Evolutionary conservation across 352 stramenopile species (phyloP).

Genomic region (Albugo candida): DNA sequence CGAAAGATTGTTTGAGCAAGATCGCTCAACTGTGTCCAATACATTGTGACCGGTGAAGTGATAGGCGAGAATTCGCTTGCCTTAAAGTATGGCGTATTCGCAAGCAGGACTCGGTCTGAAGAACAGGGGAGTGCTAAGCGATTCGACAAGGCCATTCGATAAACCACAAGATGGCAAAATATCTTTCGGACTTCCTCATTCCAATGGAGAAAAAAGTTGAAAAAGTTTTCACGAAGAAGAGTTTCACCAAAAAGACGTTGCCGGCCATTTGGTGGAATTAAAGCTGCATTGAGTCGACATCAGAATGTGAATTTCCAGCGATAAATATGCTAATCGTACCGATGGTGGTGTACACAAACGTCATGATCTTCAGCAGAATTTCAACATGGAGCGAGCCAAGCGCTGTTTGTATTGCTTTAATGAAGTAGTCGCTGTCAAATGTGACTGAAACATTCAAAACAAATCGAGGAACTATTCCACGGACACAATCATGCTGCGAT

Average conservation of each 20-base stretch:
- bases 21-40: conserved; percentile 54
- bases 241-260: conserved; percentile 50
- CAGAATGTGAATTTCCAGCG: neutral
- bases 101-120: conserved; percentile 55
- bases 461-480: too few species aligned
- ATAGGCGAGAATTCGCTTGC: neutral
- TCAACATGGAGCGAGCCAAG: conserved; percentile 60
- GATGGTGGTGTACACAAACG: conserved; percentile 68
- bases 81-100: conserved; percentile 52
- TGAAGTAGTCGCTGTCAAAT: conserved; percentile 59
- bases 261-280: conserved; percentile 37
- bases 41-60: conserved; percentile 17
- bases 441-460: conserved; percentile 9
- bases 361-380: conserved; percentile 71
- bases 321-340: conserved; percentile 17
- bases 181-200: conserved; percentile 82
- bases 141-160: conserved; percentile 58
- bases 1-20: conserved; percentile 46
- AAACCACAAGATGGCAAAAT: conserved; percentile 69
- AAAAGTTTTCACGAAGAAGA: conserved; percentile 73
- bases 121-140: conserved; percentile 50
- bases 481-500: neutral
- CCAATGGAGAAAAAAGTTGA: conserved; percentile 72
- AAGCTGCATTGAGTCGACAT: conserved; percentile 15
- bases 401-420: conserved; percentile 41